A percentile compares a stretch with the other conserved stretches of the same genome.
Evolutionary conservation across 495 filamentous ascomycete species (phyloP).

Genomic region (Elasticomyces elasticus): DNA sequence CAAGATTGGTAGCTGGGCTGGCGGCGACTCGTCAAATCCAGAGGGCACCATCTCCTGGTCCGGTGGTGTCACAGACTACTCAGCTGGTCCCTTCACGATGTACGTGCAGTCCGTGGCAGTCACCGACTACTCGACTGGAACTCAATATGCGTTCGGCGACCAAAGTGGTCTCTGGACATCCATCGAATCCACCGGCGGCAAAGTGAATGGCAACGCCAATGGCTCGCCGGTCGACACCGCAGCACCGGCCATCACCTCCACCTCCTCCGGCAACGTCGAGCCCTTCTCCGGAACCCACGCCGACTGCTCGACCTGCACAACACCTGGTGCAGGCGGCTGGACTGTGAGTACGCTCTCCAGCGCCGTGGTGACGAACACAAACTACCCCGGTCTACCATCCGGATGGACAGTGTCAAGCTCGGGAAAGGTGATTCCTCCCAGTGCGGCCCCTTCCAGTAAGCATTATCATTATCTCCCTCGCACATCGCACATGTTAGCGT

Average conservation of each 20-base stretch:
- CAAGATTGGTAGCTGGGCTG: constrained; percentile 79
- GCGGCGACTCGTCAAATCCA: constrained; percentile 63
- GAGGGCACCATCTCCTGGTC: constrained; percentile 84
- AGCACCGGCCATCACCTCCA: constrained; percentile 46
- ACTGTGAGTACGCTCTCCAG: constrained; percentile 25
- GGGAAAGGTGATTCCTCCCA: constrained; percentile 56
- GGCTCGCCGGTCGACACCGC: constrained; percentile 35
- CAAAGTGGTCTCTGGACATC: constrained; percentile 65
- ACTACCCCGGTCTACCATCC: constrained; percentile 48
- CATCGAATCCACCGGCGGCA: constrained; percentile 67
- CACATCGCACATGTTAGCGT: constrained; percentile 1
- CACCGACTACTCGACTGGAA: constrained; percentile 85
- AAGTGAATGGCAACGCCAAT: constrained; percentile 45
- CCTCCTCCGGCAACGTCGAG: constrained; percentile 44
- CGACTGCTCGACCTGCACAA: constrained; percentile 39
- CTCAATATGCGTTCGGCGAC: constrained; percentile 68
- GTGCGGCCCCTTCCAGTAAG: constrained; percentile 43
- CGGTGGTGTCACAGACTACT: constrained; percentile 69
- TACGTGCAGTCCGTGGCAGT: constrained; percentile 63
- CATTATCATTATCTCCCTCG: constrained; percentile 8
- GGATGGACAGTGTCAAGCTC: constrained; percentile 66
- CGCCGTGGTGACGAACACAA: constrained; percentile 34
- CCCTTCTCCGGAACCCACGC: constrained; percentile 58
- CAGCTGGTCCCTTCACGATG: constrained; percentile 76
- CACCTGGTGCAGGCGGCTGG: constrained; percentile 32